phyloP scores from a whole-genome alignment of 73 alveolate genomes.

The Paramecium biaurelia region DNA sequence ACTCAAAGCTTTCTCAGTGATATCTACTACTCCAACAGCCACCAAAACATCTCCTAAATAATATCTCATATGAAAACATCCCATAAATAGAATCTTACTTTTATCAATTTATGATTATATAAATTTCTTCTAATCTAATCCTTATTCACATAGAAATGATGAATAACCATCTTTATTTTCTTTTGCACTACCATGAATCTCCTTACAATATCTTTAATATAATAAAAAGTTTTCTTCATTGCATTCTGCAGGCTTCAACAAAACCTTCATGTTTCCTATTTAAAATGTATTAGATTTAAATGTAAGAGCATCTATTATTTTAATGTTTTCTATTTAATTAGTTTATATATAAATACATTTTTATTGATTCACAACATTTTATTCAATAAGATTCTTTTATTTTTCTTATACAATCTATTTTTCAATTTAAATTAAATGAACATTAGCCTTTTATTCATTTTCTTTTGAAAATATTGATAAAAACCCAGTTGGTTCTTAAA shows the following conservation, averaged over 20 bases:
- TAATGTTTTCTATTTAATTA: background rate
- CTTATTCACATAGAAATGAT: slow-evolving; percentile 40
- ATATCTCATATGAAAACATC: slow-evolving; percentile 91
- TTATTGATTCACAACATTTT: background rate
- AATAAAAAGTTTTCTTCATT: slow-evolving; percentile 66
- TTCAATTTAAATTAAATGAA: background rate
- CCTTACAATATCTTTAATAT: slow-evolving; percentile 62
- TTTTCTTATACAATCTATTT: background rate
- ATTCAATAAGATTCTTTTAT: background rate
- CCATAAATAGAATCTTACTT: slow-evolving; percentile 61
- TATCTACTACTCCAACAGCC: slow-evolving; percentile 89
- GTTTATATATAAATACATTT: background rate
- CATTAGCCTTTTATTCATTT: background rate
- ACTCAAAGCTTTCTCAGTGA: slow-evolving; percentile 72
- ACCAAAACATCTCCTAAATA: slow-evolving; percentile 78
- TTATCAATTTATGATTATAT: background rate
- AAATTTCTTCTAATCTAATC: background rate
- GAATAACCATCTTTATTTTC: slow-evolving; percentile 64
- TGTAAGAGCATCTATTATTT: background rate
- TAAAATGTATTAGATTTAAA: background rate
- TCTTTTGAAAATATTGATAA: background rate
- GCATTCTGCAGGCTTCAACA: slow-evolving; percentile 62
- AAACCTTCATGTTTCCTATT: slow-evolving; percentile 8
- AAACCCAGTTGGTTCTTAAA: background rate
- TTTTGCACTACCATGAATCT: slow-evolving; percentile 67